Evolutionary conservation across 768 basidiomycete genomes (phyloP), one percentile per base, ranked within the genome.

Genomic region (Lactifluus volemus): DNA sequence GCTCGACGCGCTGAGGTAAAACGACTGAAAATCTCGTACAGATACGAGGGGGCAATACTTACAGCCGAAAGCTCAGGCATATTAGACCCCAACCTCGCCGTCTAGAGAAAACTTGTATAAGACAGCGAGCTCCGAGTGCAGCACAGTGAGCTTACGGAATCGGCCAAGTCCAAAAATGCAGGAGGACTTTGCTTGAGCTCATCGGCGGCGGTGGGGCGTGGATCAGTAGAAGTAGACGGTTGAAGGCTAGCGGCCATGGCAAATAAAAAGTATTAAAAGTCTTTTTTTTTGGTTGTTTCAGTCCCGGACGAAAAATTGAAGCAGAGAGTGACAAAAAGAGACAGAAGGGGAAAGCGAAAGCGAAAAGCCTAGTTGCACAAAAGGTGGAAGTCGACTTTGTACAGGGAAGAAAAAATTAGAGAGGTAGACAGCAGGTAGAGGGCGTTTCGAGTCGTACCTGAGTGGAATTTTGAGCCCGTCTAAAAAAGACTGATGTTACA

Each of bases 101-200:
- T 84, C 91, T 91, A 61, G 21, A 48, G 45, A 66, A 65, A 19
- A 34, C 32, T 64, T 34, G 47, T 54, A 42, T 60, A 11, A 65
- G 59, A 54, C 51, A 53, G 29, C 53, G n/a, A 25, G 42, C 36
- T 61, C 48, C 59, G 53, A 49, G 65, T 38, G 63, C 49, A 48
- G 47, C 58, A 59, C 57, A 45, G 58, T 41, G 48, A 21, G 82
- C 89, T 69, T 72, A 93, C 92, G 67, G 92, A 92, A 76, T 94
- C 92, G 61, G 92, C 92, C 69, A 94, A 84, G 79, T 94, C 92
- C 75, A 94, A 79, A 76, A 94, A 94, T 60, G 92, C 92, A 65
- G 92, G 89, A 19, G 92, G 91, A 74, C 87, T 92, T 69, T 88
- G 87, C 78, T 89, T 91, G 72, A 85, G 79, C 66, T 83, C 86